Percentiles rank a stretch among this genome's conserved stretches.
These are phyloP conservation scores for Isatis tinctoria DNA, from an alignment of 345 rosid species.

Conservation along the genomic window DNA sequence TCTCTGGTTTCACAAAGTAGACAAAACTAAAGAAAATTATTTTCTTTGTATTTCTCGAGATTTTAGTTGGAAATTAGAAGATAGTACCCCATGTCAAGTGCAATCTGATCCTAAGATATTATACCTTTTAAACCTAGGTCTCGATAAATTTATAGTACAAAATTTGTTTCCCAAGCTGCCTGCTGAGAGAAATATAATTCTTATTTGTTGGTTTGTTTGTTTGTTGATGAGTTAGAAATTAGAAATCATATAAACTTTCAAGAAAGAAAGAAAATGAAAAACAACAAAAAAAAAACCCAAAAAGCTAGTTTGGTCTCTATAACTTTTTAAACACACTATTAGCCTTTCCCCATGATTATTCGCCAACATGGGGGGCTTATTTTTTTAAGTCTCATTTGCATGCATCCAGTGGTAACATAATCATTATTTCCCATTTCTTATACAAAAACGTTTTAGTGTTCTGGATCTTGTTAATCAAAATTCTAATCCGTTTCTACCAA, in stretches of 20 bases:
- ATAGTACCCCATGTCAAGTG: not conserved
- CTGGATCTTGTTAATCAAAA: constrained; percentile 27
- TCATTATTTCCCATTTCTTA: constrained; percentile 20
- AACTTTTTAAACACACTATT: constrained; percentile 34
- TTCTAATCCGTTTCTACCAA: constrained; percentile 29
- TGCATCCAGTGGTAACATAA: constrained; percentile 42
- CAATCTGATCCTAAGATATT: not conserved
- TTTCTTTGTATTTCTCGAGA: not conserved
- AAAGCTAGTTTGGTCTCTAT: constrained; percentile 30
- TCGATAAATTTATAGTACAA: not conserved
- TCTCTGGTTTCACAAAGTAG: not conserved
- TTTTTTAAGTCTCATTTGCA: constrained; percentile 34
- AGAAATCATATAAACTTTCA: constrained; percentile 5
- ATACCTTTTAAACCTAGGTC: not conserved
- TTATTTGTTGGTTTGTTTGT: constrained; percentile 16
- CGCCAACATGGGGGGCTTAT: constrained; percentile 33
- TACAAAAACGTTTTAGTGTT: constrained; percentile 1
- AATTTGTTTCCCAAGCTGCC: not conserved
- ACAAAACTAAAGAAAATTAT: not conserved
- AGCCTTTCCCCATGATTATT: constrained; percentile 33
- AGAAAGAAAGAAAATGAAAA: constrained; percentile 18
- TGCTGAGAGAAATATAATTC: not conserved
- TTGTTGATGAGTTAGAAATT: not conserved
- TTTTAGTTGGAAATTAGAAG: not conserved
- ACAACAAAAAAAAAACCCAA: not conserved